Percentiles rank a stretch among this genome's conserved stretches.
Conservation (phyloP, 805 yeast species). For the Yueomyces sinensis region DNA sequence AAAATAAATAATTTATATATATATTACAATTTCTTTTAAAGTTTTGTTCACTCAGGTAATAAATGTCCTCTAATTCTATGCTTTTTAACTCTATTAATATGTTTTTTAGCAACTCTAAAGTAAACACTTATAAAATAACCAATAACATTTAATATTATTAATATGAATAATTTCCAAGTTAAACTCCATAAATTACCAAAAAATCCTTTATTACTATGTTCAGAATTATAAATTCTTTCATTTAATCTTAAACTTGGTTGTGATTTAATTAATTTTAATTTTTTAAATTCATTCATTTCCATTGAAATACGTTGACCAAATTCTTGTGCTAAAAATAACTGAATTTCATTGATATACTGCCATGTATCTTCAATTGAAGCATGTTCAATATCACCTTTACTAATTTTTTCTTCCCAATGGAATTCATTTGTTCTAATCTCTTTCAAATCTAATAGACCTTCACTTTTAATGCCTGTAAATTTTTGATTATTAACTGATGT, state of each 20-base stretch:
- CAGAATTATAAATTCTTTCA: slow-evolving; percentile 6
- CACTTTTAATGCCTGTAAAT: slow-evolving; percentile 62
- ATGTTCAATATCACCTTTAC: too few species aligned
- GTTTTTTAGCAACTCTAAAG: not conserved
- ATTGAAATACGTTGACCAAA: slow-evolving; percentile 12
- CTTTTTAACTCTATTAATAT: not conserved
- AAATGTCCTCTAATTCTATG: not conserved
- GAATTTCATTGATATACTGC: slow-evolving; percentile 13
- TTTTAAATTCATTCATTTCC: slow-evolving; percentile 11
- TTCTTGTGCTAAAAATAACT: slow-evolving; percentile 13
- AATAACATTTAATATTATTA: too few species aligned
- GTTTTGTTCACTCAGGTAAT: not conserved
- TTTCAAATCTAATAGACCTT: slow-evolving; percentile 44
- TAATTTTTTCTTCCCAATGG: slow-evolving; percentile 14
- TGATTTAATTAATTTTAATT: slow-evolving; percentile 17
- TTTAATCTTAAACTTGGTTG: slow-evolving; percentile 6
- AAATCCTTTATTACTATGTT: too few species aligned
- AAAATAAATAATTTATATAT: too few species aligned
- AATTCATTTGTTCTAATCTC: slow-evolving; percentile 42
- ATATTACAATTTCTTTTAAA: too few species aligned
- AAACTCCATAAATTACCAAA: too few species aligned
- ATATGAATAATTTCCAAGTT: not conserved
- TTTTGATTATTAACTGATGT: slow-evolving; percentile 11
- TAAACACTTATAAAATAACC: not conserved
- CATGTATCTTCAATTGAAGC: slow-evolving; percentile 8